These are phyloP conservation scores for Sporodiniella umbellata DNA, from an alignment of 371 early-diverging fungal genomes.

Conservation along the genomic window DNA sequence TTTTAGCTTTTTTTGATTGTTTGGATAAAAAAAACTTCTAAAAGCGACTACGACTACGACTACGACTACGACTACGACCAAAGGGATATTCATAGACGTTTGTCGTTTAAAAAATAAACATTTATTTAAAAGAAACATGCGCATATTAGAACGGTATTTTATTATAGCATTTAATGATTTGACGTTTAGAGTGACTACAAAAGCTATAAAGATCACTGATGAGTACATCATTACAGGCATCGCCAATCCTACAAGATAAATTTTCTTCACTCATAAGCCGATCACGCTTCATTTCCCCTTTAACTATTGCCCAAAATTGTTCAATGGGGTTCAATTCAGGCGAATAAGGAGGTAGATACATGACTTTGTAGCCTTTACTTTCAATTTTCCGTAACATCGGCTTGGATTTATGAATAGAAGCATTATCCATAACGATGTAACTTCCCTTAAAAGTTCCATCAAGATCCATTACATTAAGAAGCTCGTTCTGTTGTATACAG, in stretches of 20 bases:
- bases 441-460: conserved; percentile 2
- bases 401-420: conserved; percentile 7
- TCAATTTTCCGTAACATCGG: conserved; percentile 9
- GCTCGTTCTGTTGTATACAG: no score
- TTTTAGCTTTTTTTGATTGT: no score
- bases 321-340: conserved; percentile 5
- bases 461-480: conserved; percentile 10
- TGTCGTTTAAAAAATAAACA: background rate
- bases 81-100: conserved; percentile 2
- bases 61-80: conserved; percentile 1
- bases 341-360: conserved; percentile 8
- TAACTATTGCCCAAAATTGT: conserved; percentile 3
- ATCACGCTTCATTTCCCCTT: conserved; percentile 7
- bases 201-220: conserved; percentile 7
- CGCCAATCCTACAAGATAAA: conserved; percentile 6
- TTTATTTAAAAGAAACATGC: no score
- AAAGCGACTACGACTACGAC: conserved; percentile 6
- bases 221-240: conserved; percentile 4
- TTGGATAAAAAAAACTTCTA: no score
- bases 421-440: conserved; percentile 1
- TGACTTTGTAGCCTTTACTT: conserved; percentile 8
- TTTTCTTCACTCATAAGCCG: conserved; percentile 8
- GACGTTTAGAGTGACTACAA: conserved; percentile 10
- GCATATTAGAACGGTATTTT: no score
- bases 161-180: conserved; percentile 7